Conservation (phyloP, 805 yeast species). For the Scheffersomyces amazonensis region DNA sequence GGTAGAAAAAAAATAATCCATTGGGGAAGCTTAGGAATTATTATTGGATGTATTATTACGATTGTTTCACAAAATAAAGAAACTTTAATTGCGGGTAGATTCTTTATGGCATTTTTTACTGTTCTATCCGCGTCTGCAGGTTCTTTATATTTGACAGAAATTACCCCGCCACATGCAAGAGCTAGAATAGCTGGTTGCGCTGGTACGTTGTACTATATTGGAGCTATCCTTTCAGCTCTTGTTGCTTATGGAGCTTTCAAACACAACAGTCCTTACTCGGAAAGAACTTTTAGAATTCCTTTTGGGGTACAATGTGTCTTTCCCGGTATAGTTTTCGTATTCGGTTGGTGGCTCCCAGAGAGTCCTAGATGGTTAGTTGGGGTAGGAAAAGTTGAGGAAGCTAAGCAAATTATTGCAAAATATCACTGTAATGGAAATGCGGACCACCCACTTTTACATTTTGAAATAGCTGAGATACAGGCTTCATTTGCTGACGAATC, state of each 20-base stretch:
- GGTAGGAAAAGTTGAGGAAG: conserved; percentile 25
- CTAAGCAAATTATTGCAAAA: conserved; percentile 16
- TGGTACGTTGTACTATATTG: conserved; percentile 39
- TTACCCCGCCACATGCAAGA: conserved; percentile 41
- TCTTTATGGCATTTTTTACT: conserved; percentile 43
- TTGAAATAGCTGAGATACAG: conserved; percentile 34
- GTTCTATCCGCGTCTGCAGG: conserved; percentile 38
- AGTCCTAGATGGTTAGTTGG: conserved; percentile 45
- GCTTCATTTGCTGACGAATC: conserved; percentile 10
- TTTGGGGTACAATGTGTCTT: conserved; percentile 28
- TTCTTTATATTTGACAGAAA: conserved; percentile 45
- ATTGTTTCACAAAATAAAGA: conserved; percentile 21
- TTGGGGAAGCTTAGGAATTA: conserved; percentile 19
- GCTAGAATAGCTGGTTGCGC: conserved; percentile 31
- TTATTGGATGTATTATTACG: conserved; percentile 28
- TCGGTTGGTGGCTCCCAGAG: conserved; percentile 40
- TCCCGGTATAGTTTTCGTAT: conserved; percentile 34
- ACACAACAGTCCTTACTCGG: conserved; percentile 37
- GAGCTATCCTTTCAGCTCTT: conserved; percentile 37
- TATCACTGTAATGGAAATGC: conserved; percentile 14
- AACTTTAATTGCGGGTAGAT: conserved; percentile 39
- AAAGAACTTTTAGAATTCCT: conserved; percentile 25
- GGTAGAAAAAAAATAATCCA: conserved; percentile 34
- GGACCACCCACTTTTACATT: conserved; percentile 24
- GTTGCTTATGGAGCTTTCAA: conserved; percentile 23